These are phyloP conservation scores for Gossypium ekmanianum DNA, from an alignment of 345 rosid species.

Conservation along the genomic window DNA sequence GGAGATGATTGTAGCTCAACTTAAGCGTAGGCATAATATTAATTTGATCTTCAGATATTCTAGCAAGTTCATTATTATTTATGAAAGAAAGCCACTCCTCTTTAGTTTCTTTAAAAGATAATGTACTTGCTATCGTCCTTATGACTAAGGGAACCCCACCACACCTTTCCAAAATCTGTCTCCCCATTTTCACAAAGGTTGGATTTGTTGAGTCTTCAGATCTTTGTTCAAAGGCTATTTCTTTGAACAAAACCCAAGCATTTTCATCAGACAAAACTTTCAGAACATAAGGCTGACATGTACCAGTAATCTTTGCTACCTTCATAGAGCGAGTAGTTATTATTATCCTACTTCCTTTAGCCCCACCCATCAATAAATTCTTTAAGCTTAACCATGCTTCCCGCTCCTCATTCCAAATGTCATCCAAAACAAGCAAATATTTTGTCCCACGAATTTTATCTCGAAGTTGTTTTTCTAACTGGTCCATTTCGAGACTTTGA, in stretches of 20 bases:
- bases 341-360: neutral
- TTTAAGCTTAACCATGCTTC: neutral
- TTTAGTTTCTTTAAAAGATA: too few species aligned
- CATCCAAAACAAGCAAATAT: neutral
- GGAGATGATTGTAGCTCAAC: too few species aligned
- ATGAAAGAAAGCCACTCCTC: too few species aligned
- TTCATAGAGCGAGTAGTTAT: neutral
- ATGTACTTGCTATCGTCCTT: too few species aligned
- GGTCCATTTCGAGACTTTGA: neutral
- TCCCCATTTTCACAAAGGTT: neutral
- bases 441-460: neutral
- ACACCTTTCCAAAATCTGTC: neutral
- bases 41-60: too few species aligned
- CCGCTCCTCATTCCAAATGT: neutral
- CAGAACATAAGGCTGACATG: neutral
- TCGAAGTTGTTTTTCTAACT: neutral
- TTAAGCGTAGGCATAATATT: accelerated
- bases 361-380: neutral
- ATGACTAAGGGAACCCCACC: too few species aligned
- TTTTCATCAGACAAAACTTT: neutral
- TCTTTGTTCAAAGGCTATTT: neutral
- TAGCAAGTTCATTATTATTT: too few species aligned
- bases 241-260: neutral
- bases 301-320: neutral
- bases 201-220: neutral